phyloP scores from a whole-genome alignment of 805 yeast species.

The Wickerhamiella bombiphila region DNA sequence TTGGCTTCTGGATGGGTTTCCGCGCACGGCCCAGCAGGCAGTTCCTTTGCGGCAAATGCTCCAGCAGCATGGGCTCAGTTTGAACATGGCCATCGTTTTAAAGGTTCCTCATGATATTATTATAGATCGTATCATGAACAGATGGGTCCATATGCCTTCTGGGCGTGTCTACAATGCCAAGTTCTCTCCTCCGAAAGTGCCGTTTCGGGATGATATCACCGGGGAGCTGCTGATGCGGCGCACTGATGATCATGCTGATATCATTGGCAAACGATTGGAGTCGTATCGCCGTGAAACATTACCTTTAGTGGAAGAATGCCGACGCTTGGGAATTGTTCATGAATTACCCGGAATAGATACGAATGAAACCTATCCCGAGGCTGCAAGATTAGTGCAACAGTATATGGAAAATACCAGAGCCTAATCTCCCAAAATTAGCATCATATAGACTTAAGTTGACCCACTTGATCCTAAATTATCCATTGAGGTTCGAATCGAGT shows the following conservation, averaged over 20 bases:
- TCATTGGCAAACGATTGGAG: conserved; percentile 52
- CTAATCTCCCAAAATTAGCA: no score
- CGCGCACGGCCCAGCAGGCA: conserved; percentile 70
- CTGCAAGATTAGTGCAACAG: conserved; percentile 1
- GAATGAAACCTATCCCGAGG: conserved; percentile 70
- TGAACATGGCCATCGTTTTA: conserved; percentile 73
- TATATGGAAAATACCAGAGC: no score
- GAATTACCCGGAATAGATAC: conserved; percentile 65
- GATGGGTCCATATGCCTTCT: conserved; percentile 74
- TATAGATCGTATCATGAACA: conserved; percentile 61
- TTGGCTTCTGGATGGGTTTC: conserved; percentile 88
- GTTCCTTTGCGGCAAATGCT: conserved; percentile 34
- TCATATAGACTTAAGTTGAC: no score
- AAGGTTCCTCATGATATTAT: conserved; percentile 80
- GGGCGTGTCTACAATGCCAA: conserved; percentile 78
- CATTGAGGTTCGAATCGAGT: no score
- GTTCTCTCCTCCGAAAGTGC: conserved; percentile 76
- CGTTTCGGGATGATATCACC: conserved; percentile 74
- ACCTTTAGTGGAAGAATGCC: conserved; percentile 56
- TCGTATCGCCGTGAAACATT: conserved; percentile 42
- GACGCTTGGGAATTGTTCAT: conserved; percentile 33
- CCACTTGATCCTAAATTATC: no score
- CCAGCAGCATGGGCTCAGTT: conserved; percentile 24
- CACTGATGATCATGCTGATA: conserved; percentile 66
- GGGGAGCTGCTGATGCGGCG: conserved; percentile 76